A percentile compares a stretch with the other conserved stretches of the same genome.
Conservation (phyloP, 495 filamentous ascomycete genomes). For the Penicillium flavigenum region DNA sequence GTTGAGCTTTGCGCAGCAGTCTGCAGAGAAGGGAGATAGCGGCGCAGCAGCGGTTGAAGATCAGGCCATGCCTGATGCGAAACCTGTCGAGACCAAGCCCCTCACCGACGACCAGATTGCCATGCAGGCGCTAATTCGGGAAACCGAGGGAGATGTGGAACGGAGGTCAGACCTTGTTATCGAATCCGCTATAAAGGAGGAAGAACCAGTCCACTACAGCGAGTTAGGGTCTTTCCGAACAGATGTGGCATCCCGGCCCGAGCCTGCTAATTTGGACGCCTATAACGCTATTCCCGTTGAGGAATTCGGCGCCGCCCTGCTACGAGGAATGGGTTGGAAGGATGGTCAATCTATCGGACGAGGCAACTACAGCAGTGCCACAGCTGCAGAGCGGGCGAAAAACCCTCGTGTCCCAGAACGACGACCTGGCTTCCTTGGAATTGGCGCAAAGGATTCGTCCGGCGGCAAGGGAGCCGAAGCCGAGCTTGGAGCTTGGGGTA, state of each 20-base stretch:
- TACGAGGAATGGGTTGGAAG: constrained; percentile 93
- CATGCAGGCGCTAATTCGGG: constrained; percentile 68
- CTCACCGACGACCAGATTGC: constrained; percentile 74
- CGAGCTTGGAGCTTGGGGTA: constrained; percentile 75
- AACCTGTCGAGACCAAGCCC: constrained; percentile 29
- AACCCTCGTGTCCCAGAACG: constrained; percentile 54
- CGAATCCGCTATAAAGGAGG: constrained; percentile 35
- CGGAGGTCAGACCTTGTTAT: constrained; percentile 60
- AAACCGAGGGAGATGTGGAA: constrained; percentile 52
- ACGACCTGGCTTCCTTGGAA: constrained; percentile 76
- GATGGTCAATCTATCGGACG: constrained; percentile 73
- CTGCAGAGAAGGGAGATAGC: constrained; percentile 24
- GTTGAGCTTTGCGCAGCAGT: constrained; percentile 42
- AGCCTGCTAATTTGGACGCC: constrained; percentile 72
- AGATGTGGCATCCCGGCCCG: constrained; percentile 70
- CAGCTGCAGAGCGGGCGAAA: constrained; percentile 30
- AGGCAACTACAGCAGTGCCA: constrained; percentile 44
- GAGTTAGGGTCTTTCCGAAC: constrained; percentile 70
- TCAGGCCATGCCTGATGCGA: constrained; percentile 34
- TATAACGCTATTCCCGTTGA: constrained; percentile 89
- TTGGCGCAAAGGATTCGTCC: constrained; percentile 68
- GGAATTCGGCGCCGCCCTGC: constrained; percentile 84
- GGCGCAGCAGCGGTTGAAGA: constrained; percentile 22
- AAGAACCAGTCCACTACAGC: constrained; percentile 35
- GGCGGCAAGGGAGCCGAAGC: constrained; percentile 67